These are phyloP conservation scores for Penicillium sp. DNA, from an alignment of 2,329 filamentous ascomycete species.

Conservation along the genomic window DNA sequence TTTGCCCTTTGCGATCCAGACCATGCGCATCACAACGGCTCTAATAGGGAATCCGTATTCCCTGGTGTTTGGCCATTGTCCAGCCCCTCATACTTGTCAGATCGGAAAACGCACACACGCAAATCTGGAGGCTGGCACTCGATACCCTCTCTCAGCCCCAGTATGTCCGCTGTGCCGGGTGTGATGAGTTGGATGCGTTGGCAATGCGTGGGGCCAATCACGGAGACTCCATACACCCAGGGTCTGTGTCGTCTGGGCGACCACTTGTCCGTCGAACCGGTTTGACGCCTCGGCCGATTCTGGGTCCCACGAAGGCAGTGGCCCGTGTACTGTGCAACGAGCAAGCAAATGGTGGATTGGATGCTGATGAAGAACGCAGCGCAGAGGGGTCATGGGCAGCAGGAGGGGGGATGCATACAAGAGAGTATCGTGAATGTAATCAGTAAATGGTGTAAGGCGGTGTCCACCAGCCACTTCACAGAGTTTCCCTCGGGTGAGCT, in stretches of 20 bases:
- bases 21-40: neutral
- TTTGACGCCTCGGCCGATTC: slow-evolving; percentile 12
- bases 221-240: slow-evolving; percentile 8
- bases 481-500: no score
- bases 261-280: slow-evolving; percentile 16
- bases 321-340: slow-evolving; percentile 22
- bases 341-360: neutral
- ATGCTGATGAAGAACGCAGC: neutral
- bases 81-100: neutral
- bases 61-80: neutral
- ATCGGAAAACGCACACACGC: neutral
- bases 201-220: slow-evolving; percentile 27
- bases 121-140: neutral
- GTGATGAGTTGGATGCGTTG: slow-evolving; percentile 28
- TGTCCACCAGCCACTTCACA: neutral
- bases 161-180: neutral
- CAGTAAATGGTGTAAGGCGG: neutral
- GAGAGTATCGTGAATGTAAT: neutral
- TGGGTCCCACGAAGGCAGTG: slow-evolving; percentile 16
- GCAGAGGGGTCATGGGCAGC: neutral
- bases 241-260: slow-evolving; percentile 26
- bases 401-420: no score
- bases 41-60: neutral
- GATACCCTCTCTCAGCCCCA: neutral
- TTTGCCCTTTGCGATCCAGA: slow-evolving; percentile 15